A percentile compares a stretch with the other conserved stretches of the same genome.
phyloP scores from a whole-genome alignment of 345 rosid species.

The Citropsis articulata region DNA sequence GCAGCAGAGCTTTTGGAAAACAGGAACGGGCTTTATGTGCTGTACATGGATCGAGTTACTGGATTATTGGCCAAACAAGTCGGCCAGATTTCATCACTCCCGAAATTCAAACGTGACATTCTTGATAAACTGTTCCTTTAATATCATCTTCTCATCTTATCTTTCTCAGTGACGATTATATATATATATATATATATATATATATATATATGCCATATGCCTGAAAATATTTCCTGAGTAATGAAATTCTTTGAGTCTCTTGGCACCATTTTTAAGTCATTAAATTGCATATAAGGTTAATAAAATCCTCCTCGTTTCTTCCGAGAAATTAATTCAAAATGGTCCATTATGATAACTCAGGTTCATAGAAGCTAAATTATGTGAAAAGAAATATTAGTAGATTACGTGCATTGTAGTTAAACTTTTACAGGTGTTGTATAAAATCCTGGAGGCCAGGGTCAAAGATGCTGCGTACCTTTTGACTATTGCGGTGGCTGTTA shows the following conservation, averaged over 20 bases:
- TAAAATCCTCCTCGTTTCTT: background rate
- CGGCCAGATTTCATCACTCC: constrained; percentile 44
- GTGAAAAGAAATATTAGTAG: background rate
- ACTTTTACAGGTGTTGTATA: background rate
- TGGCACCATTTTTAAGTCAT: background rate
- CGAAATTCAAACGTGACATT: constrained; percentile 49
- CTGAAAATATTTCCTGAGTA: background rate
- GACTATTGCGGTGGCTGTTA: background rate
- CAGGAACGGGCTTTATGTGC: constrained; percentile 68
- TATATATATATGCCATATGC: background rate
- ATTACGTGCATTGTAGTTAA: background rate
- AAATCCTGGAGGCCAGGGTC: background rate
- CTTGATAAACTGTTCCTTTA: constrained; percentile 44
- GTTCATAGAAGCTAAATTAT: background rate
- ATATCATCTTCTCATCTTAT: background rate
- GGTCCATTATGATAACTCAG: background rate
- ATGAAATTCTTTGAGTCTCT: background rate
- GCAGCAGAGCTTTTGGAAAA: constrained; percentile 60
- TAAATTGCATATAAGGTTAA: background rate
- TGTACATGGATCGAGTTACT: constrained; percentile 74
- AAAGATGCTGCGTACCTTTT: background rate
- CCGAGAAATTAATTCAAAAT: background rate
- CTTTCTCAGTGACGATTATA: background rate
- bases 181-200: no score
- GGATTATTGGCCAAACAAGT: constrained; percentile 63